Conservation (phyloP, 257 asterid genomes). For the Solanum clarkiae region DNA sequence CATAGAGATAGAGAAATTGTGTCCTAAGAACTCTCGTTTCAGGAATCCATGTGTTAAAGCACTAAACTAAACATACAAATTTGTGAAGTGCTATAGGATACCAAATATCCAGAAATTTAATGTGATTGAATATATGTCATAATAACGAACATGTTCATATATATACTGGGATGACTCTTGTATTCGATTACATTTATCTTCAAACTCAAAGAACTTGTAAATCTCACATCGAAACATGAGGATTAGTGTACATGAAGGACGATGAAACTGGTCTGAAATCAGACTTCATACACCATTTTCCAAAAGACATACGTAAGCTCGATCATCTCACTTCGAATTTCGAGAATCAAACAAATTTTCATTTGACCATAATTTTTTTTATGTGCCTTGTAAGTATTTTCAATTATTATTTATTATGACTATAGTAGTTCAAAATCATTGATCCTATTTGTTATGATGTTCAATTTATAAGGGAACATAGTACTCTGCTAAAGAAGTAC, state of each 20-base stretch:
- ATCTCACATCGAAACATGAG: neutral
- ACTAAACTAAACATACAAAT: neutral
- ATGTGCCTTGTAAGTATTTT: no score
- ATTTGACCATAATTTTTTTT: no score
- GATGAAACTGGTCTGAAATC: neutral
- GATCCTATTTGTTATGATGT: neutral
- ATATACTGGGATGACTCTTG: neutral
- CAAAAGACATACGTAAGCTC: neutral
- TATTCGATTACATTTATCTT: neutral
- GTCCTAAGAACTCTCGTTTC: no score
- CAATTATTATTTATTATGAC: no score
- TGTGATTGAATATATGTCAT: neutral
- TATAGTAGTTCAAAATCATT: neutral
- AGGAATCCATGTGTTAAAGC: neutral
- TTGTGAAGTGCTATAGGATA: neutral
- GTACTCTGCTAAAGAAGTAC: neutral
- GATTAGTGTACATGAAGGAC: neutral
- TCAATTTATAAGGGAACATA: neutral
- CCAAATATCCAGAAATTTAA: neutral
- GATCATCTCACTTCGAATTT: neutral
- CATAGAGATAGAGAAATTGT: no score
- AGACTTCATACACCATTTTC: neutral
- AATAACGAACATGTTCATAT: neutral
- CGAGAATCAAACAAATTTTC: no score
- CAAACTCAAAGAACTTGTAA: neutral